phyloP scores from a whole-genome alignment of 1,284 basidiomycete species.

The Schizopora paradoxa region DNA sequence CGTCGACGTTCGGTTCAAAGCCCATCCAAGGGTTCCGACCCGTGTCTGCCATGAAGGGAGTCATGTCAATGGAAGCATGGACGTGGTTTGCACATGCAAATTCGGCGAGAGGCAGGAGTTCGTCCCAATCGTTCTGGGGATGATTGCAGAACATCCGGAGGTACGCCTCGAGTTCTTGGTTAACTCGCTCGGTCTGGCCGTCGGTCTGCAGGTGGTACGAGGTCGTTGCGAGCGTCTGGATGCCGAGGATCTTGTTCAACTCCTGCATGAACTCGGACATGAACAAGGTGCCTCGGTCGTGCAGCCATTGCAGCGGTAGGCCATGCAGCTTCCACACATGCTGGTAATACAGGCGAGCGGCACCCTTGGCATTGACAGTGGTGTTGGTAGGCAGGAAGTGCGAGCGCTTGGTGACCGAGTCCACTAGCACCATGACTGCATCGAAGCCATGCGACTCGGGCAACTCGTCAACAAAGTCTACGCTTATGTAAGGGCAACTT shows the following conservation, averaged over 20 bases:
- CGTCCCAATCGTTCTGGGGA: conserved; percentile 28
- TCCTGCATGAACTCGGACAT: conserved; percentile 15
- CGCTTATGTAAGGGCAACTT: no score
- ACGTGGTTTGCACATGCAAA: conserved; percentile 22
- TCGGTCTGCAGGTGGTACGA: conserved; percentile 25
- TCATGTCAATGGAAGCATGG: conserved; percentile 20
- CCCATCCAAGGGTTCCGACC: conserved; percentile 5
- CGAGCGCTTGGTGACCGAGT: conserved; percentile 16
- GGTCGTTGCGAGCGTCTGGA: conserved; percentile 21
- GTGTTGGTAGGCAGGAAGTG: conserved; percentile 21
- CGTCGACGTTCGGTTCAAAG: no score
- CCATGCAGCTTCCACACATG: conserved; percentile 19
- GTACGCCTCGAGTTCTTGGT: conserved; percentile 23
- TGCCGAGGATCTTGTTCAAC: conserved; percentile 13
- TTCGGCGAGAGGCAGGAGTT: conserved; percentile 22
- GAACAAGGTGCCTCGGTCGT: conserved; percentile 25
- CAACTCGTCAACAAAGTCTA: conserved; percentile 21
- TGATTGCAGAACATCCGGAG: conserved; percentile 22
- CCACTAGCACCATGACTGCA: conserved; percentile 22
- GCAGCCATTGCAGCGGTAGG: conserved; percentile 23
- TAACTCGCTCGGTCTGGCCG: conserved; percentile 26
- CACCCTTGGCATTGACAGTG: conserved; percentile 9
- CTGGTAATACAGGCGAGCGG: conserved; percentile 17
- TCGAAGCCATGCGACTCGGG: conserved; percentile 12
- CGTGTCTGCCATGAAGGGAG: conserved; percentile 25